A percentile compares a stretch with the other conserved stretches of the same genome.
These are phyloP conservation scores for Nannochloris sp. DNA, from an alignment of 139 green algal species.

Conservation along the genomic window DNA sequence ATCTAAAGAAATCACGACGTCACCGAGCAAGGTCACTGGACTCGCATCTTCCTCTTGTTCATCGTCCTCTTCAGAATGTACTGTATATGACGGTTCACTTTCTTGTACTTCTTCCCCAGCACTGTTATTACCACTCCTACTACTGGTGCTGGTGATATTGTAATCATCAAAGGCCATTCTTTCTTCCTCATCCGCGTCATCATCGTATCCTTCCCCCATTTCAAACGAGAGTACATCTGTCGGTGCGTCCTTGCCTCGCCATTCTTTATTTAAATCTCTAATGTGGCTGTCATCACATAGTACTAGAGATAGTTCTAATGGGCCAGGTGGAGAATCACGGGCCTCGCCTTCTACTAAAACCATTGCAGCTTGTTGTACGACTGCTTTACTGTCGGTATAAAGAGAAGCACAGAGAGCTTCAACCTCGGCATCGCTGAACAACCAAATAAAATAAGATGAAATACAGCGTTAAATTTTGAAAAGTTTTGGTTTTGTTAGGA, in stretches of 20 bases:
- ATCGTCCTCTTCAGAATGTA: background rate
- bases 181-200: background rate
- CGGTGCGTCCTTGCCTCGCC: constrained; percentile 57
- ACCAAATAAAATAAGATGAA: too few species aligned
- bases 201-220: constrained; percentile 51
- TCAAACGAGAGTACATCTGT: constrained; percentile 96
- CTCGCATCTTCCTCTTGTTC: background rate
- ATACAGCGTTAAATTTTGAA: too few species aligned
- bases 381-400: constrained; percentile 22
- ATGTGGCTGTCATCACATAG: constrained; percentile 83
- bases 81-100: background rate
- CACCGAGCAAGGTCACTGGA: constrained; percentile 71
- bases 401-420: constrained; percentile 28
- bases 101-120: background rate
- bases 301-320: constrained; percentile 70
- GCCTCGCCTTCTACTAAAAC: constrained; percentile 2
- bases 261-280: constrained; percentile 67
- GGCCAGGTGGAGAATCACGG: constrained; percentile 2
- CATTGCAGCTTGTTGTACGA: too few species aligned
- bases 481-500: too few species aligned
- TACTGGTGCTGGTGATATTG: background rate
- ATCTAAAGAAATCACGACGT: constrained; percentile 90
- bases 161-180: background rate
- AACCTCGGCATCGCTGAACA: constrained; percentile 25
- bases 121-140: too few species aligned